Conservation (phyloP, 768 basidiomycete genomes). For the Tricholoma sp. region DNA sequence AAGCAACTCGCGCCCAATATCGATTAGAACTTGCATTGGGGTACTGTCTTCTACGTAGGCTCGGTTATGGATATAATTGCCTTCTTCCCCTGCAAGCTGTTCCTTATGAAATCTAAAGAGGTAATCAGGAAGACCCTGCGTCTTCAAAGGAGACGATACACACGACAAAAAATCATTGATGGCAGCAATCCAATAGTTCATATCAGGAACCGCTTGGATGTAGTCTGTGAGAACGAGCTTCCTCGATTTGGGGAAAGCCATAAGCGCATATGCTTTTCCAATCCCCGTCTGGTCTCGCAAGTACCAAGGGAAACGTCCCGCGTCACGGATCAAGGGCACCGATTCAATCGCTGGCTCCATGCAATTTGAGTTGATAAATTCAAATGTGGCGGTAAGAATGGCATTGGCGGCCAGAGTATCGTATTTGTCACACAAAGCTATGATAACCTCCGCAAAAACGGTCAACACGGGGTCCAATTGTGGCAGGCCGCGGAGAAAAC, state of each 20-base stretch:
- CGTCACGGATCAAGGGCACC: conserved; percentile 3
- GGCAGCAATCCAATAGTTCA: conserved; percentile 13
- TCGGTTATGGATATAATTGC: conserved; percentile 14
- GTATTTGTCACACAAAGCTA: conserved; percentile 13
- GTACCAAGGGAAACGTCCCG: conserved; percentile 16
- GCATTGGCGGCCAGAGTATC: conserved; percentile 13
- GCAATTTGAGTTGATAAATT: conserved; percentile 15
- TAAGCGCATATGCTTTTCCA: conserved; percentile 11
- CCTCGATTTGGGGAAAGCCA: conserved; percentile 14
- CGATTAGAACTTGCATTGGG: conserved; percentile 6
- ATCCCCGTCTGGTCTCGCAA: conserved; percentile 16
- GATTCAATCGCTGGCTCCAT: conserved; percentile 12
- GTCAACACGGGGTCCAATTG: conserved; percentile 16
- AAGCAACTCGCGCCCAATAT: conserved; percentile 11
- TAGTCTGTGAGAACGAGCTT: conserved; percentile 10
- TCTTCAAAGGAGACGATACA: neutral
- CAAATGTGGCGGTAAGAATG: conserved; percentile 14
- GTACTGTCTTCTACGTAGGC: conserved; percentile 9
- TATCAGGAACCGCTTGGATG: conserved; percentile 18
- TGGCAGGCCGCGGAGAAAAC: conserved; percentile 10
- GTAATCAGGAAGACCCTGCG: neutral
- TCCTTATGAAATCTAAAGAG: conserved; percentile 16
- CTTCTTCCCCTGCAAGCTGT: conserved; percentile 16
- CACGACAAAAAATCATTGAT: conserved; percentile 21
- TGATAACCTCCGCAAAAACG: conserved; percentile 9